A percentile compares a stretch with the other conserved stretches of the same genome.
Conservation (phyloP, 2,329 filamentous ascomycete genomes). For the Calonectria naviculata region DNA sequence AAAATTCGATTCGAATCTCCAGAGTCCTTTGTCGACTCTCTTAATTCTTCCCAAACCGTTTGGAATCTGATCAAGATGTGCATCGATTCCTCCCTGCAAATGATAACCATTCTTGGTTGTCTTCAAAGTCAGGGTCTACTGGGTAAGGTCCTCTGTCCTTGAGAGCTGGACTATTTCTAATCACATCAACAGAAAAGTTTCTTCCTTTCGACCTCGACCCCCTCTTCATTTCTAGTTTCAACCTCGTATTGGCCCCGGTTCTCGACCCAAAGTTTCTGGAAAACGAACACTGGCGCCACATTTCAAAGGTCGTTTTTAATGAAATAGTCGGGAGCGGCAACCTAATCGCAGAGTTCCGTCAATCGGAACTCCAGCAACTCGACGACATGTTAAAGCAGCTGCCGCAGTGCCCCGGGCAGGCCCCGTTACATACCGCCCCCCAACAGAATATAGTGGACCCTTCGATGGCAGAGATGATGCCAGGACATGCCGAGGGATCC, state of each 20-base stretch:
- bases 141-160: conserved; percentile 46
- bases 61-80: conserved; percentile 48
- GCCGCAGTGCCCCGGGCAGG: conserved; percentile 20
- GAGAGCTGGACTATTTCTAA: not conserved
- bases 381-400: conserved; percentile 50
- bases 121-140: conserved; percentile 58
- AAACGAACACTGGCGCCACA: conserved; percentile 52
- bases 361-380: conserved; percentile 58
- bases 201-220: conserved; percentile 60
- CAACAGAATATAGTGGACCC: conserved; percentile 24
- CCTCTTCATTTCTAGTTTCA: conserved; percentile 55
- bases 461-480: not conserved
- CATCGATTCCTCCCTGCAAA: conserved; percentile 47
- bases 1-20: conserved; percentile 45
- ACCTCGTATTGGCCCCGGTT: conserved; percentile 51
- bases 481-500: not conserved
- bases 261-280: conserved; percentile 50
- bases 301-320: conserved; percentile 55
- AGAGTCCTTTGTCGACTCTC: conserved; percentile 37
- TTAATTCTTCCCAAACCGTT: conserved; percentile 51
- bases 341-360: conserved; percentile 55
- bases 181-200: conserved; percentile 52
- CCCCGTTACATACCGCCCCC: conserved; percentile 4
- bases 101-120: conserved; percentile 52
- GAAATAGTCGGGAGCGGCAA: conserved; percentile 60